These are phyloP conservation scores for Phanerochaete carnosa DNA, from an alignment of 768 basidiomycete species.

Conservation along the genomic window DNA sequence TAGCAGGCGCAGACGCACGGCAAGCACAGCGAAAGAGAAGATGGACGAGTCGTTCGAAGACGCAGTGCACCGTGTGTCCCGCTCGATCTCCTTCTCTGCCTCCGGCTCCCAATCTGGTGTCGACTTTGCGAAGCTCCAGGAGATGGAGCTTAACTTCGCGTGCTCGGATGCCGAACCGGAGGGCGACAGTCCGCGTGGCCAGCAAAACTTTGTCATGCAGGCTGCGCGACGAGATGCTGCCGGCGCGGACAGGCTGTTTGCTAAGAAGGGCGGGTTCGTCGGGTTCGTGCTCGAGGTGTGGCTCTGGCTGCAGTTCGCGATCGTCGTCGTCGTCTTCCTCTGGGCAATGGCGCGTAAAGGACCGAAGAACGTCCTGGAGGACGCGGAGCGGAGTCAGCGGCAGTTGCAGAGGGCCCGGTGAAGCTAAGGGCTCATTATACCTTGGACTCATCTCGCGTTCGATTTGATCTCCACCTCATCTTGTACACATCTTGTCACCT, in stretches of 20 bases:
- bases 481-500: neutral
- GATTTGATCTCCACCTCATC: neutral
- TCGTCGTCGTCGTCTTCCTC: slow-evolving; percentile 74
- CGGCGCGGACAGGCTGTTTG: neutral
- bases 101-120: neutral
- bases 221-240: neutral
- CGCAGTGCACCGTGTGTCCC: slow-evolving; percentile 18
- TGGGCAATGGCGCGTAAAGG: slow-evolving; percentile 79
- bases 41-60: slow-evolving; percentile 24
- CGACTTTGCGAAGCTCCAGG: neutral
- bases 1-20: neutral
- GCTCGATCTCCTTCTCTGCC: slow-evolving; percentile 3
- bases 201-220: neutral
- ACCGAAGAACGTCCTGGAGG: slow-evolving; percentile 62
- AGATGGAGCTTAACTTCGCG: slow-evolving; percentile 2
- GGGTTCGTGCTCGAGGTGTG: slow-evolving; percentile 67
- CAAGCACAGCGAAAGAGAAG: slow-evolving; percentile 9
- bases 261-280: slow-evolving; percentile 27
- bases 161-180: slow-evolving; percentile 3
- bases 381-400: slow-evolving; percentile 31
- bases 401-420: neutral
- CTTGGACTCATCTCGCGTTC: neutral
- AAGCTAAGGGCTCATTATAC: neutral
- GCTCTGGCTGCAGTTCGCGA: slow-evolving; percentile 80
- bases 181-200: neutral